Percentiles rank a stretch among this genome's conserved stretches.
Evolutionary conservation across 2,329 filamentous ascomycete genomes (phyloP).

Genomic region (Apiospora phragmitis): DNA sequence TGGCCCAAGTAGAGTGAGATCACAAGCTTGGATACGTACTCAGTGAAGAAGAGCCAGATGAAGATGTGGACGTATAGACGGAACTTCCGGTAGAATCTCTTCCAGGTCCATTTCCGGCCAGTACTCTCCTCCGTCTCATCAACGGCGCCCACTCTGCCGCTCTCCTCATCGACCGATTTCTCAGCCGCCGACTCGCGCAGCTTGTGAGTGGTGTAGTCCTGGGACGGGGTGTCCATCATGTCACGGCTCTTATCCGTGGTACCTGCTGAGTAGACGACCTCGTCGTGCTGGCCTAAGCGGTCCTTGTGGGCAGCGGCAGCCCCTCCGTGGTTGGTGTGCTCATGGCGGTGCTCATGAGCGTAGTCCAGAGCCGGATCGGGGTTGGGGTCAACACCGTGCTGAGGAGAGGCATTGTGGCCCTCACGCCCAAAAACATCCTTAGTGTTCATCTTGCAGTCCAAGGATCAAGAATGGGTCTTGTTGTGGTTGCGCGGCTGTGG

Average conservation of each 20-base stretch:
- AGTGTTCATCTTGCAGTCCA: constrained; percentile 17
- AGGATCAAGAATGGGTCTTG: not conserved
- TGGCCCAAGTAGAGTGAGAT: not conserved
- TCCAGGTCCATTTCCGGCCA: constrained; percentile 30
- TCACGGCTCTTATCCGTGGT: constrained; percentile 39
- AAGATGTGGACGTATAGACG: constrained; percentile 45
- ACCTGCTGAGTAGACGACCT: constrained; percentile 49
- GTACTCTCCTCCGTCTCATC: constrained; percentile 14
- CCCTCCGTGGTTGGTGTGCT: constrained; percentile 42
- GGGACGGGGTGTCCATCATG: constrained; percentile 32
- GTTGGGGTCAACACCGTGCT: constrained; percentile 22
- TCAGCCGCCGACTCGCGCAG: constrained; percentile 31
- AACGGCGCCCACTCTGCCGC: constrained; percentile 29
- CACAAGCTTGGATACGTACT: constrained; percentile 28
- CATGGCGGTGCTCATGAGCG: constrained; percentile 44
- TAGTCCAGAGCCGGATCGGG: constrained; percentile 33
- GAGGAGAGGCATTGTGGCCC: constrained; percentile 24
- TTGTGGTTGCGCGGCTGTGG: constrained; percentile 2
- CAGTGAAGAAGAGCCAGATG: constrained; percentile 40
- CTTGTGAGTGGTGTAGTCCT: constrained; percentile 43
- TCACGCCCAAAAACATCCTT: constrained; percentile 17
- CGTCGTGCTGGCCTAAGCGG: constrained; percentile 34
- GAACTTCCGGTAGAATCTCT: constrained; percentile 43
- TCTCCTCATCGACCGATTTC: constrained; percentile 32
- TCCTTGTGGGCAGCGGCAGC: constrained; percentile 29